These are phyloP conservation scores for Xylaria hypoxylon DNA, from an alignment of 2,329 filamentous ascomycete genomes.

Conservation along the genomic window DNA sequence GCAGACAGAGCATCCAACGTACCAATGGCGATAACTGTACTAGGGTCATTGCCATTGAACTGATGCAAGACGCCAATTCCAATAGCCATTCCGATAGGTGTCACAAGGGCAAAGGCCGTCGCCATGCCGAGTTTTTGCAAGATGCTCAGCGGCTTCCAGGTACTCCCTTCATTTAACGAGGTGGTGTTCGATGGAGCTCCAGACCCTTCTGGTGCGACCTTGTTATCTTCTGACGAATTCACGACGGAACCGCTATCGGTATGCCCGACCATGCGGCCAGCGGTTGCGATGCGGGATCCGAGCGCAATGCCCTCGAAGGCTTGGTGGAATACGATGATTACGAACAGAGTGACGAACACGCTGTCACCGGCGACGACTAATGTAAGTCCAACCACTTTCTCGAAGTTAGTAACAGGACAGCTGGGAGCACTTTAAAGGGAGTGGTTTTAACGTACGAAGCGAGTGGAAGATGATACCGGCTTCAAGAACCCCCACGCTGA, in stretches of 20 bases:
- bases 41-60: constrained; percentile 79
- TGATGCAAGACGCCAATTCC: constrained; percentile 76
- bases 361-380: constrained; percentile 18
- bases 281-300: constrained; percentile 14
- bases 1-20: constrained; percentile 79
- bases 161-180: neutral
- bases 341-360: constrained; percentile 17
- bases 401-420: neutral
- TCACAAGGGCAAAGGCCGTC: constrained; percentile 74
- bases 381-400: constrained; percentile 16
- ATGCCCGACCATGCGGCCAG: constrained; percentile 1
- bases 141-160: constrained; percentile 14
- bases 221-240: neutral
- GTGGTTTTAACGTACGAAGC: constrained; percentile 6
- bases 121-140: constrained; percentile 71
- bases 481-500: constrained; percentile 16
- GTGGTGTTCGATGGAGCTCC: neutral
- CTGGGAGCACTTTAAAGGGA: neutral
- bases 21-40: constrained; percentile 77
- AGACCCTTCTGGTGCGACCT: neutral
- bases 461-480: constrained; percentile 24
- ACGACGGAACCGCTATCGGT: neutral
- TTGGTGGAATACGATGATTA: constrained; percentile 22
- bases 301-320: constrained; percentile 19
- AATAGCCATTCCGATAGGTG: constrained; percentile 83